Percentiles rank a stretch among this genome's conserved stretches.
phyloP scores from a whole-genome alignment of 2,329 filamentous ascomycete species.

The Ophiostoma tasmaniense region DNA sequence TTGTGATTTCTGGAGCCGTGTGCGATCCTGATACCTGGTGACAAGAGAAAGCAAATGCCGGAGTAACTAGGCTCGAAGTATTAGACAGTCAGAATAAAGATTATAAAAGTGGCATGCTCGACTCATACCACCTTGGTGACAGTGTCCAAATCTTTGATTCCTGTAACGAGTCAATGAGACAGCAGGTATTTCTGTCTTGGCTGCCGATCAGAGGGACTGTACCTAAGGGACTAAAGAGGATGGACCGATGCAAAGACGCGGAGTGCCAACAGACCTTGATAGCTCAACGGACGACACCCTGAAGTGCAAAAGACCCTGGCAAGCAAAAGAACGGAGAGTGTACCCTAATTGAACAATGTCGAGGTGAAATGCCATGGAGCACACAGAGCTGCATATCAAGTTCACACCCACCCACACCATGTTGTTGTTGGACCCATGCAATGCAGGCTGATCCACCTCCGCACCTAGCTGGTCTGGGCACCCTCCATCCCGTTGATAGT shows the following conservation, averaged over 20 bases:
- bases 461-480: background rate
- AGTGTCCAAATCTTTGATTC: background rate
- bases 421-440: background rate
- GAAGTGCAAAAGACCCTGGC: no score
- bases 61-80: no score
- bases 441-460: background rate
- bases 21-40: no score
- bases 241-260: background rate
- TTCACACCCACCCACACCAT: background rate
- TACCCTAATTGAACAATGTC: background rate
- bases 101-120: no score
- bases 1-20: no score
- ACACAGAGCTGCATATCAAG: background rate
- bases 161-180: background rate
- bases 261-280: background rate
- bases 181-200: background rate
- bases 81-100: no score
- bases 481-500: background rate
- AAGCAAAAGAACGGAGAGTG: background rate
- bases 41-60: background rate
- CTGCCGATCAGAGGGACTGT: background rate
- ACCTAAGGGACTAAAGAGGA: background rate
- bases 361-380: background rate
- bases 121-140: no score
- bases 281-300: no score